phyloP scores from a whole-genome alignment of 495 filamentous ascomycete genomes.

The Oleoguttula mirabilis region DNA sequence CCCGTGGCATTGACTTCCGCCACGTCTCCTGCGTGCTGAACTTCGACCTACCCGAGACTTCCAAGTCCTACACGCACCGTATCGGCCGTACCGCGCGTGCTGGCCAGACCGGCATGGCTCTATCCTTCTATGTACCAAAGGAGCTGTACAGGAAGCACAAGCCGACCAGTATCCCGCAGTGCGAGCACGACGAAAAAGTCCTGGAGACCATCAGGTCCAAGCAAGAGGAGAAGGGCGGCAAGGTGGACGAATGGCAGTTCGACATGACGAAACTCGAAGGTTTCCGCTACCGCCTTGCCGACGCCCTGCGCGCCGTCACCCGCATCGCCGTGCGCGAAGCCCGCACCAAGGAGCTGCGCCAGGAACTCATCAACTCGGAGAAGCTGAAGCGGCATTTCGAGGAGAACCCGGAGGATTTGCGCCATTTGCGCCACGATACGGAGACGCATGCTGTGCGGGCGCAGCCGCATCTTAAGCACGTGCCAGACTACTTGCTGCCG shows the following conservation, averaged over 20 bases:
- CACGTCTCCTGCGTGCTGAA: conserved; percentile 92
- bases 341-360: conserved; percentile 68
- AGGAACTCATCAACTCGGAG: conserved; percentile 83
- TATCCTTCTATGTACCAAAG: conserved; percentile 83
- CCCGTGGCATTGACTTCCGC: conserved; percentile 91
- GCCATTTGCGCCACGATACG: conserved; percentile 79
- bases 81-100: conserved; percentile 90
- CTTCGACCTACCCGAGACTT: conserved; percentile 80
- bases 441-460: conserved; percentile 62
- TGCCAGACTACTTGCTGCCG: conserved; percentile 89
- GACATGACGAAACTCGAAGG: conserved; percentile 87
- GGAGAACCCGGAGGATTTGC: conserved; percentile 82
- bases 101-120: conserved; percentile 78
- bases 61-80: conserved; percentile 90
- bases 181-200: conserved; percentile 72
- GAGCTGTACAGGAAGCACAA: conserved; percentile 77
- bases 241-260: conserved; percentile 80
- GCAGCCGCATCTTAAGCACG: conserved; percentile 85
- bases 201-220: conserved; percentile 40
- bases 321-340: conserved; percentile 79
- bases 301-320: conserved; percentile 74
- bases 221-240: conserved; percentile 60
- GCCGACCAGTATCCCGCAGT: conserved; percentile 58
- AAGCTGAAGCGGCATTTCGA: conserved; percentile 93
- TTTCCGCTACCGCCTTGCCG: conserved; percentile 89